phyloP scores from a whole-genome alignment of 2,329 filamentous ascomycete species.

The Penicillium digitatum region DNA sequence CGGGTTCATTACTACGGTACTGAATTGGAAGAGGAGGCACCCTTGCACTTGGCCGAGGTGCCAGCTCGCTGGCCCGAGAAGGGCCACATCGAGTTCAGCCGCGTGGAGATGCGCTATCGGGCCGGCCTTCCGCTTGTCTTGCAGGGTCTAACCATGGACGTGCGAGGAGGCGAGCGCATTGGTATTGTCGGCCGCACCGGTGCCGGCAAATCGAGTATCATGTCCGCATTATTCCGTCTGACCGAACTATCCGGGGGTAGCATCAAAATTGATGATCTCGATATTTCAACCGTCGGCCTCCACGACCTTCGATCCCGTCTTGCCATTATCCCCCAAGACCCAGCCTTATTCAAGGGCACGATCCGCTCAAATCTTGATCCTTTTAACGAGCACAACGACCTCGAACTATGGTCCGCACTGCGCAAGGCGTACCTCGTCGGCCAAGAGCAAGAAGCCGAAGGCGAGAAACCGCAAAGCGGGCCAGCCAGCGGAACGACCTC shows the following conservation, averaged over 20 bases:
- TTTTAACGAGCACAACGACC: slow-evolving; percentile 44
- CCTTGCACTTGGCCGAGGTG: slow-evolving; percentile 69
- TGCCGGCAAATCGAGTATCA: slow-evolving; percentile 47
- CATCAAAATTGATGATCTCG: slow-evolving; percentile 44
- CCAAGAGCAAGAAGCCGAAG: slow-evolving; percentile 43
- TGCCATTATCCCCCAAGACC: slow-evolving; percentile 47
- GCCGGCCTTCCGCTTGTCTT: slow-evolving; percentile 68
- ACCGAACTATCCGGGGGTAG: slow-evolving; percentile 40
- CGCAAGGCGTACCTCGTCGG: slow-evolving; percentile 46
- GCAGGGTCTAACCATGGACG: slow-evolving; percentile 55
- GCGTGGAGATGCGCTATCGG: slow-evolving; percentile 76
- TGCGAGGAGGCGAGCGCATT: slow-evolving; percentile 46
- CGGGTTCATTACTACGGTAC: slow-evolving; percentile 86
- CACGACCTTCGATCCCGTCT: slow-evolving; percentile 43
- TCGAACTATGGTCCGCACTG: slow-evolving; percentile 48
- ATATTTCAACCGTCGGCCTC: slow-evolving; percentile 42
- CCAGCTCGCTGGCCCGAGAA: slow-evolving; percentile 76
- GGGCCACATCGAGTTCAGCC: slow-evolving; percentile 72
- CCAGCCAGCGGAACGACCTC: slow-evolving; percentile 31
- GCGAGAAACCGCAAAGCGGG: slow-evolving; percentile 35
- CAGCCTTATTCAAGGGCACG: slow-evolving; percentile 44
- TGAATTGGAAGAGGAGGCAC: slow-evolving; percentile 82
- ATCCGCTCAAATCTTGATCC: slow-evolving; percentile 46
- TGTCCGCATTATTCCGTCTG: slow-evolving; percentile 45
- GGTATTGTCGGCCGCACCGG: slow-evolving; percentile 48